These are phyloP conservation scores for Trichoderma gracile DNA, from an alignment of 2,329 filamentous ascomycete genomes.

Conservation along the genomic window DNA sequence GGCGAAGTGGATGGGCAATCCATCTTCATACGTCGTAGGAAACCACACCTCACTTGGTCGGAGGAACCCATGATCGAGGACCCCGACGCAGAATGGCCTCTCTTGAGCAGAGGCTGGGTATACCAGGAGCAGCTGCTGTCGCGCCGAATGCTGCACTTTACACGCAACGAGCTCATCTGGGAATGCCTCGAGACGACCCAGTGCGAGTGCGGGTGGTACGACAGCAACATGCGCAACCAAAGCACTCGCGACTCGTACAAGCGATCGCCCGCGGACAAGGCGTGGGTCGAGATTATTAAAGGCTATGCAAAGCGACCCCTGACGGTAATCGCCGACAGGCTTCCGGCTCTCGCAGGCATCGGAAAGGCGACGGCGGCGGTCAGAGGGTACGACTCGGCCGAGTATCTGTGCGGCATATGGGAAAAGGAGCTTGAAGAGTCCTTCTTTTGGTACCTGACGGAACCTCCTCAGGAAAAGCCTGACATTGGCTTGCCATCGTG, in stretches of 20 bases:
- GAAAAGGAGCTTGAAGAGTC: conserved; percentile 15
- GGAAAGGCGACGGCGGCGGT: conserved; percentile 17
- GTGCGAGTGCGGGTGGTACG: conserved; percentile 28
- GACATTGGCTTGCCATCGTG: conserved; percentile 19
- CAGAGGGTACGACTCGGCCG: not conserved
- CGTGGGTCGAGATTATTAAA: conserved; percentile 15
- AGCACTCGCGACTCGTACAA: not conserved
- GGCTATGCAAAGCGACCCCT: conserved; percentile 24
- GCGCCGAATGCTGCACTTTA: conserved; percentile 30
- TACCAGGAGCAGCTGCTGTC: conserved; percentile 32
- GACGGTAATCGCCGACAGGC: conserved; percentile 19
- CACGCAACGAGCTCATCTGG: conserved; percentile 27
- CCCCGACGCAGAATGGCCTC: conserved; percentile 9
- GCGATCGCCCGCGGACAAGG: not conserved
- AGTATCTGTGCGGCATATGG: conserved; percentile 27
- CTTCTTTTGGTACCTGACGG: conserved; percentile 25
- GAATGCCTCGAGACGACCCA: conserved; percentile 25
- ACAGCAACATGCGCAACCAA: not conserved
- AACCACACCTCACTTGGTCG: conserved; percentile 24
- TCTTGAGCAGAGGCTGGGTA: conserved; percentile 29
- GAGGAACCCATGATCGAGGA: not conserved
- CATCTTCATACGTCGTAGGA: conserved; percentile 23
- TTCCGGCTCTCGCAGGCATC: conserved; percentile 27
- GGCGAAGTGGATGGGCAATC: not conserved
- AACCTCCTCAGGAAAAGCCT: not conserved